Conservation (phyloP, 306 rosid species). For the Malus sieversii region DNA sequence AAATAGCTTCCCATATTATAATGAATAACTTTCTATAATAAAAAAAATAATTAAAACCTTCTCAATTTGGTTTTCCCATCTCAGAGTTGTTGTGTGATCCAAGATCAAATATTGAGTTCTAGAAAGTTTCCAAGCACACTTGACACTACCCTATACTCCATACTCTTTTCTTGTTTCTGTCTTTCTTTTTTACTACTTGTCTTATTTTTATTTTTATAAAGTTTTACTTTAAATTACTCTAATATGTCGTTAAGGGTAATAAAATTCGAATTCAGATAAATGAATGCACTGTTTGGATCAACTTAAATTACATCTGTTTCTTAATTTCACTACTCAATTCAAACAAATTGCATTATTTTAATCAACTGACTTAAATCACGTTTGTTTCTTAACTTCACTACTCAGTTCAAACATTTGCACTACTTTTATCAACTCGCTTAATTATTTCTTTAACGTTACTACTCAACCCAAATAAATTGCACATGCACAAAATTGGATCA, state of each 20-base stretch:
- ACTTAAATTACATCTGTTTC: neutral
- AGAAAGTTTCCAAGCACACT: neutral
- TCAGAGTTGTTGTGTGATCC: too few species aligned
- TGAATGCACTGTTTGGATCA: too few species aligned
- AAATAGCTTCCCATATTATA: too few species aligned
- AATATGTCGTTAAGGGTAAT: too few species aligned
- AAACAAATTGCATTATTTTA: neutral
- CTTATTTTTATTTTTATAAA: too few species aligned
- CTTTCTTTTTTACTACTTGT: too few species aligned
- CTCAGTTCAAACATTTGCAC: neutral
- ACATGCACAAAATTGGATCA: constrained; percentile 25
- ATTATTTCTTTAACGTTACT: neutral
- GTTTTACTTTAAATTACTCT: too few species aligned
- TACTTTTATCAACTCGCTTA: too few species aligned
- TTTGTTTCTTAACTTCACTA: neutral
- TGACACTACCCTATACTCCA: neutral
- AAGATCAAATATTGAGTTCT: neutral
- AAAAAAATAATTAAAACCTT: neutral
- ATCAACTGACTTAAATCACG: too few species aligned
- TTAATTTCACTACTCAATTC: neutral
- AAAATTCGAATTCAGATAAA: too few species aligned
- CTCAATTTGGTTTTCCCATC: neutral
- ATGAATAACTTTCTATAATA: too few species aligned
- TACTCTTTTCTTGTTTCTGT: too few species aligned
- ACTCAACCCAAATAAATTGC: constrained; percentile 22